Evolutionary conservation across 441 rosid species (phyloP), one percentile per base, ranked within the genome.

Genomic region (Euphorbia schlechtendalii): DNA sequence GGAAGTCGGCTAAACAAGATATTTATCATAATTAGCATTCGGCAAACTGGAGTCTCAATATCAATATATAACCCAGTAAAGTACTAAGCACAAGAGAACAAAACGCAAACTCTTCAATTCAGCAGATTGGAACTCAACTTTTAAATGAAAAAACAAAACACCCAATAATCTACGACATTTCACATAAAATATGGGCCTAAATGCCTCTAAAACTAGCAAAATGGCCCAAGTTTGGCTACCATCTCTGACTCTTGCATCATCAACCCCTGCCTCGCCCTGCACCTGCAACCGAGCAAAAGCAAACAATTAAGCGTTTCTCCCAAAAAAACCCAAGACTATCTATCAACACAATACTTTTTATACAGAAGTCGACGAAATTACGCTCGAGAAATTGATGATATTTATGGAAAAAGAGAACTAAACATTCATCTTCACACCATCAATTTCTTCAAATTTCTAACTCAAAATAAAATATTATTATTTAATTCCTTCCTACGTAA

Each of bases 201-300:
- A 68, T 73, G 88, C 84, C 80, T 75, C 69, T 27, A 74, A 78
- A 79, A 78, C 36, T 55, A 69, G 79, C 83, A 72, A 61, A 63
- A 61, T 59, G n/a, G 60, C 76, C 78, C 45, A 3, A 32, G 11
- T 3, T 43, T 18, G 49, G 25, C 24, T 28, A 52, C 40, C 43
- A 57, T 12, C 9, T 25, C 30, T 45, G 45, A 21, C 38, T n/a
- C n/a, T n/a, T n/a, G n/a, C 30, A 65, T 78, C 68, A 86, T 78
- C 69, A 86, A 40, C 82, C 83, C 53, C 91, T 78, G 25, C 88
- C 88, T 25, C 88, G 77, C 32, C 86, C 82, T 66, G 80, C 85
- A 67, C 83, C 88, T 83, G 69, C 48, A 66, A 68, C 56, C 18
- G 68, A 53, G 59, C 56, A 27, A 14, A 72, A 40, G n/a, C n/a